These are phyloP conservation scores for Epichloe brachyelytri DNA, from an alignment of 2,329 filamentous ascomycete species.

Conservation along the genomic window DNA sequence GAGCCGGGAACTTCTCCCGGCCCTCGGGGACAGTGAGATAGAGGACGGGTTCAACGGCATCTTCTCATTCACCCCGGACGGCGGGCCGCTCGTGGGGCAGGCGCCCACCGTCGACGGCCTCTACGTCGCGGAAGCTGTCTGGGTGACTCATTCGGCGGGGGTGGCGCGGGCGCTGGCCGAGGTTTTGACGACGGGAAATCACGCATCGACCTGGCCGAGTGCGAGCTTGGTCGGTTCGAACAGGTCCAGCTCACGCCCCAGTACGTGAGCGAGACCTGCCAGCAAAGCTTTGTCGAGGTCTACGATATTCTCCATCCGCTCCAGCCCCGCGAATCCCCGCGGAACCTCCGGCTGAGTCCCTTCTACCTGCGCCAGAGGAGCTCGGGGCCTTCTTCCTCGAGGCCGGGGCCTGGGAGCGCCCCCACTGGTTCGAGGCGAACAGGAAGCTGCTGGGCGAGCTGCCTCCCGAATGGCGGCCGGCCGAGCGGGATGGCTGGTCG, in stretches of 20 bases:
- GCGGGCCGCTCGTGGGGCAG: slow-evolving; percentile 45
- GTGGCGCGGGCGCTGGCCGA: slow-evolving; percentile 48
- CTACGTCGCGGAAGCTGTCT: slow-evolving; percentile 52
- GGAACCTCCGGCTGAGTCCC: slow-evolving; percentile 45
- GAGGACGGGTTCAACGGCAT: slow-evolving; percentile 52
- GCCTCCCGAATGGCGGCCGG: slow-evolving; percentile 40
- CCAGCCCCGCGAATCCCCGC: slow-evolving; percentile 42
- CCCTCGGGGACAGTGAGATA: slow-evolving; percentile 35
- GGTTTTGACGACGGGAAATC: slow-evolving; percentile 41
- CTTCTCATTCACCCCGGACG: slow-evolving; percentile 54
- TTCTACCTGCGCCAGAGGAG: slow-evolving; percentile 42
- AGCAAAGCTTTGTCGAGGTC: slow-evolving; percentile 50
- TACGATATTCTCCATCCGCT: slow-evolving; percentile 53
- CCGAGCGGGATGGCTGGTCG: slow-evolving; percentile 46
- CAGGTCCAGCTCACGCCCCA: slow-evolving; percentile 41
- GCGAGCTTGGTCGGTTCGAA: slow-evolving; percentile 48
- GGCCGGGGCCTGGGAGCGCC: slow-evolving; percentile 47
- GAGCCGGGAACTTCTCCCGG: slow-evolving; percentile 40
- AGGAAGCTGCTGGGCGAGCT: slow-evolving; percentile 34
- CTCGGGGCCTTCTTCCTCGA: slow-evolving; percentile 48
- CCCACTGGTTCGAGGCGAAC: slow-evolving; percentile 49
- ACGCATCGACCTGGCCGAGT: slow-evolving; percentile 42
- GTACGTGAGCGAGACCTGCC: slow-evolving; percentile 45
- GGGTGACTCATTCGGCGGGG: slow-evolving; percentile 54
- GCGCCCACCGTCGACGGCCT: slow-evolving; percentile 47